Conservation (phyloP, 177 flowering plant genomes). For the Vitis hybrid region DNA sequence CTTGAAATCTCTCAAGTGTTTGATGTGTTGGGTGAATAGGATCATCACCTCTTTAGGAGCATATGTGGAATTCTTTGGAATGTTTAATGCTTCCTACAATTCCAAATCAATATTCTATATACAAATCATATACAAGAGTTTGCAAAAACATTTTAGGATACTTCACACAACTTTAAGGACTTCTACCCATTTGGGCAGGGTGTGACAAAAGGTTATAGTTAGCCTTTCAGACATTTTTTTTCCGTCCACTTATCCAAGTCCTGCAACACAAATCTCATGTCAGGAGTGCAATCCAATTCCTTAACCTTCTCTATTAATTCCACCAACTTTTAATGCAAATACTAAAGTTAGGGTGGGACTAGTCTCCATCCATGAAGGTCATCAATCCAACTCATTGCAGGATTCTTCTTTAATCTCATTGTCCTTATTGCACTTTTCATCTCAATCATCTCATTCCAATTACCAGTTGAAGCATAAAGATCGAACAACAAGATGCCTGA, state of each 20-base stretch:
- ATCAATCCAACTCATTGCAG: slow-evolving; percentile 56
- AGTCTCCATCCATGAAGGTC: slow-evolving; percentile 49
- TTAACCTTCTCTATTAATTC: slow-evolving; percentile 27
- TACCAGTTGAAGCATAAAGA: slow-evolving; percentile 43
- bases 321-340: slow-evolving; percentile 29
- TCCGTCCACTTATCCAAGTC: slow-evolving; percentile 43
- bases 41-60: no score
- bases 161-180: no score
- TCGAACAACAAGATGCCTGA: slow-evolving; percentile 43
- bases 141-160: no score
- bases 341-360: slow-evolving; percentile 34
- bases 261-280: slow-evolving; percentile 46
- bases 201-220: slow-evolving; percentile 31
- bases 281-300: slow-evolving; percentile 43
- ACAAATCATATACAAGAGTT: no score
- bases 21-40: no score
- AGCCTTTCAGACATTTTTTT: slow-evolving; percentile 44
- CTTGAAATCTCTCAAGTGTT: no score
- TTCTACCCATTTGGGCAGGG: no score
- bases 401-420: slow-evolving; percentile 42
- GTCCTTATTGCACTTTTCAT: slow-evolving; percentile 42
- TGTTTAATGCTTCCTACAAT: no score
- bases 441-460: slow-evolving; percentile 41
- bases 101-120: no score
- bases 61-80: no score